phyloP scores from a whole-genome alignment of 2,329 filamentous ascomycete species.

The Diaporthe amygdali region DNA sequence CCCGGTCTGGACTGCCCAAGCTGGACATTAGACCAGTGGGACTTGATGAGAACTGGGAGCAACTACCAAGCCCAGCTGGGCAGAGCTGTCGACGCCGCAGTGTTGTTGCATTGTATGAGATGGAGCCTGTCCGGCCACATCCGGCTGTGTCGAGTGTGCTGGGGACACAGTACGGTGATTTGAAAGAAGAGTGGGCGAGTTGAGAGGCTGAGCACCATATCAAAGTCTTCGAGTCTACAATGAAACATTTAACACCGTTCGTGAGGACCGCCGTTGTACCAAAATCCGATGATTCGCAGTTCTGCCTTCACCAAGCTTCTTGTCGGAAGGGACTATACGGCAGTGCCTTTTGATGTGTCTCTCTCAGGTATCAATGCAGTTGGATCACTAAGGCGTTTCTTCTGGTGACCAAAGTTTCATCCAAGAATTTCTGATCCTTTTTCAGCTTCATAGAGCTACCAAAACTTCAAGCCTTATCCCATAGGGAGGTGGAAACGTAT shows the following conservation, averaged over 20 bases:
- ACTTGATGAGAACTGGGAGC: not conserved
- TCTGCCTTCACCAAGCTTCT: too few species aligned
- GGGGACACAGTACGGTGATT: not conserved
- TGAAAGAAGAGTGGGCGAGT: not conserved
- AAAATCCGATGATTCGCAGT: too few species aligned
- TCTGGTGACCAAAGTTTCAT: too few species aligned
- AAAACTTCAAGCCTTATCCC: not conserved
- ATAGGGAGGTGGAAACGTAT: too few species aligned
- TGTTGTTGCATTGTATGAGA: not conserved
- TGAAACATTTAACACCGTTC: not conserved
- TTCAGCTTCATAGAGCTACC: not conserved
- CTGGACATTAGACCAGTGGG: not conserved
- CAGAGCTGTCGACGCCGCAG: not conserved
- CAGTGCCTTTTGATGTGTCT: not conserved
- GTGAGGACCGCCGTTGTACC: too few species aligned
- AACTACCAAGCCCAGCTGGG: not conserved
- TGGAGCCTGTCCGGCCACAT: not conserved
- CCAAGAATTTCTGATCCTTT: not conserved
- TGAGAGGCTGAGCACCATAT: not conserved
- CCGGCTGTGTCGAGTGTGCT: constrained; percentile 6
- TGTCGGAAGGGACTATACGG: too few species aligned
- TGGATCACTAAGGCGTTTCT: not conserved
- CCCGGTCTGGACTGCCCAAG: not conserved
- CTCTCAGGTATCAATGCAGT: too few species aligned
- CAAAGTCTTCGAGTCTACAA: not conserved